Percentiles rank a stretch among this genome's conserved stretches.
These are phyloP conservation scores for Amauroascus niger DNA, from an alignment of 2,329 filamentous ascomycete genomes.

Conservation along the genomic window DNA sequence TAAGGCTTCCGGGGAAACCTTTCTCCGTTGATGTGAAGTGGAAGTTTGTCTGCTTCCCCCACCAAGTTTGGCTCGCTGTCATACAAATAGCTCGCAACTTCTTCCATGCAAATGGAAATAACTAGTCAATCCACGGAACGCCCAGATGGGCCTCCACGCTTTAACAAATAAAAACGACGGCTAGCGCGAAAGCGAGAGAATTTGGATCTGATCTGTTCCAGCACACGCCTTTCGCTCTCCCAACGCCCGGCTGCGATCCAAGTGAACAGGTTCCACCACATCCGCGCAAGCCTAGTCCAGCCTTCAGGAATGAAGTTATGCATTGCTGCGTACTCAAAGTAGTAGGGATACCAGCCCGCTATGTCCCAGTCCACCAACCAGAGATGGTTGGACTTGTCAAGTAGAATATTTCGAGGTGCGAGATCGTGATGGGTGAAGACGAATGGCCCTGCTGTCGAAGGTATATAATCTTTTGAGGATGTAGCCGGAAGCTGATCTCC, in stretches of 20 bases:
- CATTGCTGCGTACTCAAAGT: conserved; percentile 14
- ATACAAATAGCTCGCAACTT: background rate
- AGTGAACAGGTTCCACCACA: background rate
- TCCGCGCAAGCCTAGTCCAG: background rate
- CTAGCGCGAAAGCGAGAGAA: background rate
- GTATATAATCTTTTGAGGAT: conserved; percentile 16
- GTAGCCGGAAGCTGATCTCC: background rate
- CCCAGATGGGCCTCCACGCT: background rate
- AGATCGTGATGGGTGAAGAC: conserved; percentile 29
- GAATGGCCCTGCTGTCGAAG: conserved; percentile 16
- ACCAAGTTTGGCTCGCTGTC: background rate
- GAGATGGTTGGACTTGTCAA: conserved; percentile 19
- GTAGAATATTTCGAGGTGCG: conserved; percentile 24
- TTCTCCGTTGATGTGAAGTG: no score
- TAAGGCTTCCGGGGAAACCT: background rate
- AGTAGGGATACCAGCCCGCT: conserved; percentile 14
- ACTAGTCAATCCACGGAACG: background rate
- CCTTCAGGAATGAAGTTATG: conserved; percentile 11
- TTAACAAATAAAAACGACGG: background rate
- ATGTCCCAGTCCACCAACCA: conserved; percentile 15
- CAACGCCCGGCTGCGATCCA: background rate
- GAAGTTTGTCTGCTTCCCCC: no score
- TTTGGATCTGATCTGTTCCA: background rate
- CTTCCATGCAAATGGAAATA: background rate
- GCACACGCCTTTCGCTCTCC: background rate